Percentiles rank a stretch among this genome's conserved stretches.
Conservation (phyloP, 768 basidiomycete species). For the Clitopilus passeckerianus region DNA sequence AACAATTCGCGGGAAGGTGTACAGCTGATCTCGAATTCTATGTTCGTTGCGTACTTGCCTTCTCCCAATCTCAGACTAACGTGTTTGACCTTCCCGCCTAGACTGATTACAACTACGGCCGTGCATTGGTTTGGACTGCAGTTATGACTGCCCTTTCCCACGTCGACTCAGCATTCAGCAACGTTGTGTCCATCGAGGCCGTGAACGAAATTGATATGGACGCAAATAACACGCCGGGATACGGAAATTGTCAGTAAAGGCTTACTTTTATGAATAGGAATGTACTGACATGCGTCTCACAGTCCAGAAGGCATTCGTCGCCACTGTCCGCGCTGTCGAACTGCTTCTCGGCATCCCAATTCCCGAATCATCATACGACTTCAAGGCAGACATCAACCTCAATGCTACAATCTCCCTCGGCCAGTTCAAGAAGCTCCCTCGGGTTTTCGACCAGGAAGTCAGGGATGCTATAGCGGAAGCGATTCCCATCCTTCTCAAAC, state of each 20-base stretch:
- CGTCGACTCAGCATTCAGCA: conserved; percentile 58
- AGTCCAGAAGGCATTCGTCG: conserved; percentile 72
- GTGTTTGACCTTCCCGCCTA: conserved; percentile 15
- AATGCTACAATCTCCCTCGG: conserved; percentile 23
- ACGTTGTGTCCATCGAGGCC: conserved; percentile 69
- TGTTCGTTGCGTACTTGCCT: conserved; percentile 26
- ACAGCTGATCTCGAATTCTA: conserved; percentile 71
- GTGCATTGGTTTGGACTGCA: conserved; percentile 77
- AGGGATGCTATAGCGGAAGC: conserved; percentile 27
- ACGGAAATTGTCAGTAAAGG: conserved; percentile 55
- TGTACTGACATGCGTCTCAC: background rate
- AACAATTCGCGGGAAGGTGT: conserved; percentile 73
- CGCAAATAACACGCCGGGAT: conserved; percentile 58
- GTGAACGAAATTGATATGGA: conserved; percentile 79
- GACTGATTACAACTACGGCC: conserved; percentile 70
- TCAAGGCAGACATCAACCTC: background rate
- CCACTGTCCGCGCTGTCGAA: conserved; percentile 63
- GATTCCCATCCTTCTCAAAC: conserved; percentile 28
- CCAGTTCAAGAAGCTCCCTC: conserved; percentile 5
- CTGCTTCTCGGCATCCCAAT: conserved; percentile 49
- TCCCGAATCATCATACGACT: conserved; percentile 18
- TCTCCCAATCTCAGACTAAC: background rate
- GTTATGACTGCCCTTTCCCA: conserved; percentile 75
- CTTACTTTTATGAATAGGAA: background rate
- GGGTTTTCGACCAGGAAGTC: conserved; percentile 21